A percentile compares a stretch with the other conserved stretches of the same genome.
phyloP scores from a whole-genome alignment of 345 rosid genomes.

The Arabis hirsuta region DNA sequence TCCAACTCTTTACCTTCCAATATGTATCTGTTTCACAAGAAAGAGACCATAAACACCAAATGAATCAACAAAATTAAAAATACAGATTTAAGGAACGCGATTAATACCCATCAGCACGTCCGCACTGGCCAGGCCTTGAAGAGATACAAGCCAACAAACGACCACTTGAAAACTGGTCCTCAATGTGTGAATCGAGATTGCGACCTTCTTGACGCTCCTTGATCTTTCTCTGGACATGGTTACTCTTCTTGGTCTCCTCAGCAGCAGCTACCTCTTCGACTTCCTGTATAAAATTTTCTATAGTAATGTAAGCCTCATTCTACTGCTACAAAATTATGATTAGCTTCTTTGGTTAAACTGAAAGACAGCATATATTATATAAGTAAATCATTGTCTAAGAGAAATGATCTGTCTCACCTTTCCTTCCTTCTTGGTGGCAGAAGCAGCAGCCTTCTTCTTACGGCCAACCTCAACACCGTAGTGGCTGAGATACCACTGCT shows the following conservation, averaged over 20 bases:
- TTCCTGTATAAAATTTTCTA: conserved; percentile 42
- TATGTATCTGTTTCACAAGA: conserved; percentile 52
- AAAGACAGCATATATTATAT: background rate
- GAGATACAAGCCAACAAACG: conserved; percentile 72
- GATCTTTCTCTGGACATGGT: conserved; percentile 60
- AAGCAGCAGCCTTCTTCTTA: conserved; percentile 61
- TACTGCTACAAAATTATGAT: background rate
- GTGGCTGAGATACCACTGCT: conserved; percentile 73
- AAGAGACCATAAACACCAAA: background rate
- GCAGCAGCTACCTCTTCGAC: conserved; percentile 51
- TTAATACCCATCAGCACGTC: conserved; percentile 75
- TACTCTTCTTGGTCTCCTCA: conserved; percentile 69
- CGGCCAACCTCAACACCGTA: conserved; percentile 78
- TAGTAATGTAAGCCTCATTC: background rate
- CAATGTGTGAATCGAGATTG: conserved; percentile 65
- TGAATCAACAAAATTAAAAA: background rate
- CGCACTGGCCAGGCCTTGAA: conserved; percentile 80
- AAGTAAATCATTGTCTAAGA: too few relatives aligned
- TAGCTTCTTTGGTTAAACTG: background rate
- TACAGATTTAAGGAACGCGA: background rate
- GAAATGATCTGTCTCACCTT: conserved; percentile 45
- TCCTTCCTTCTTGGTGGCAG: conserved; percentile 58
- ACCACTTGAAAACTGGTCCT: conserved; percentile 72
- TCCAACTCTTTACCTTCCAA: conserved; percentile 78
- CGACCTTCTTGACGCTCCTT: conserved; percentile 58